Percentiles rank a stretch among this genome's conserved stretches.
These are phyloP conservation scores for Punica granatum DNA, from an alignment of 345 rosid genomes.

Conservation along the genomic window DNA sequence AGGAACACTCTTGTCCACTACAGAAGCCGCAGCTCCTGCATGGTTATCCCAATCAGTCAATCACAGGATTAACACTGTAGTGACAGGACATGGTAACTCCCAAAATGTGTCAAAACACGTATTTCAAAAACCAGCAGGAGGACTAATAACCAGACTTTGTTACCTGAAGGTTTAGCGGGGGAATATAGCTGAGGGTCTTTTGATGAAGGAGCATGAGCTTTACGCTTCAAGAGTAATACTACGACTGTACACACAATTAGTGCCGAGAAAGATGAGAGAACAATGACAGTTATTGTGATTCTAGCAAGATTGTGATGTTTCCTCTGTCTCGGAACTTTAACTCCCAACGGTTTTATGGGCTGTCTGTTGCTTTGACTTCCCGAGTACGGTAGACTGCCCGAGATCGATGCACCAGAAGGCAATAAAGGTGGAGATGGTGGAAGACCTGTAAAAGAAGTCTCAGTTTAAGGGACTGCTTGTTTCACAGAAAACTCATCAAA, in stretches of 20 bases:
- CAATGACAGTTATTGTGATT: conserved; percentile 37
- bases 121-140: not conserved
- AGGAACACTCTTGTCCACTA: conserved; percentile 18
- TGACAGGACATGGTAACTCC: not conserved
- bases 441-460: conserved; percentile 24
- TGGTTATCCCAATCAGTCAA: conserved; percentile 1
- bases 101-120: not conserved
- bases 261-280: conserved; percentile 41
- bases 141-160: not conserved
- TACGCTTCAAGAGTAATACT: conserved; percentile 24
- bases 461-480: not conserved
- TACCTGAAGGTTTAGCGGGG: conserved; percentile 39
- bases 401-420: conserved; percentile 21
- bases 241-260: conserved; percentile 28
- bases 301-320: conserved; percentile 24
- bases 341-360: conserved; percentile 52
- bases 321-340: conserved; percentile 30
- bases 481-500: not conserved
- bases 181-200: conserved; percentile 18
- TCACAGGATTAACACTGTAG: not conserved
- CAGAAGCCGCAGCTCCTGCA: conserved; percentile 25
- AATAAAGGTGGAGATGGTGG: conserved; percentile 61
- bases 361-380: conserved; percentile 25
- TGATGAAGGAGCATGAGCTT: conserved; percentile 17
- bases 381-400: conserved; percentile 29